Evolutionary conservation across 805 yeast species (phyloP), one percentile per base, ranked within the genome.

Genomic region (Debaryomyces prosopidis): DNA sequence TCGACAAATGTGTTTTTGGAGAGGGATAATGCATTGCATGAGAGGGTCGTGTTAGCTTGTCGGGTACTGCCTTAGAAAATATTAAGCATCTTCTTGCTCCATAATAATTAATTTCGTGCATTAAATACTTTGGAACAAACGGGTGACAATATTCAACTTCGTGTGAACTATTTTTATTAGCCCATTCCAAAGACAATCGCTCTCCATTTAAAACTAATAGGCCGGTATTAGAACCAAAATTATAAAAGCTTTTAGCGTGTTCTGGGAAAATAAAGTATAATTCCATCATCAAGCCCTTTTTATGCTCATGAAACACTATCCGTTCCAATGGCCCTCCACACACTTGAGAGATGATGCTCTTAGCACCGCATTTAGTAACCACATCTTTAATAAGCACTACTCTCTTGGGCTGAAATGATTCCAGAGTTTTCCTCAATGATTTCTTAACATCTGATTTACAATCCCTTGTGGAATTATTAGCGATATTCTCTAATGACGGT

Each of bases 301-400:
- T 40, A 40, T 46, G 45, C 7, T 53, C 58, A 36, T 53, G 58
- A 23, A 69, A 53, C 11, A 61, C 66, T 4, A 84, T 53, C 41
- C 71, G 74, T 49, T 84, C 88, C 40, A 87, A 62, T 0, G 89
- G 87, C 0, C 95, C 95, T 1, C 94, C 91, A 51, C 73, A 68
- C 0, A 85, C 66, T 43, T 80, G 85, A 1, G 80, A 57, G 15
- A 87, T 51, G 8, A 85, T 63, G 32, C 80, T 68, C 17, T 69
- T 69, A 7, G 82, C 50, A 7, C 85, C 81, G 7, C 79, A 71
- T 23, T 59, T 54, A 0, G 54, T 43, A 0, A 80, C 76, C 19
- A 80, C 58, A 15, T 71, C 66, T n/a, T 55, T 58, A 3, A 78
- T 45, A 14, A 68, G 58, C 11, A 80, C 47, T 2, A 69, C 61